These are phyloP conservation scores for Globisporangium viniferum DNA, from an alignment of 352 stramenopile genomes.

Conservation along the genomic window DNA sequence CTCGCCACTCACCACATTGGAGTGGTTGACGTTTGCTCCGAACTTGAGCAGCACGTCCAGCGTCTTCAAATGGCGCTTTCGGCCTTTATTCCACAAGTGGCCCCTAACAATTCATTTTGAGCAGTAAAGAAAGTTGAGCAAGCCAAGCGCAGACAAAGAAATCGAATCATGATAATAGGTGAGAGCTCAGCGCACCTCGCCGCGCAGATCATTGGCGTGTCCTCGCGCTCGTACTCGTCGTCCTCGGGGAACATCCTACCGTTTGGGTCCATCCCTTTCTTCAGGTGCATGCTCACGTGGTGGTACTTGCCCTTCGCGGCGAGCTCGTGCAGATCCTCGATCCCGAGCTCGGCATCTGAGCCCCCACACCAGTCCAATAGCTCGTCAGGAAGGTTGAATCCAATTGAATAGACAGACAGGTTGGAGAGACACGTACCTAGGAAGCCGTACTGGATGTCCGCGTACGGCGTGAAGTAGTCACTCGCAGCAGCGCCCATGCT, in stretches of 20 bases:
- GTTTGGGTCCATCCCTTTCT: slow-evolving; percentile 64
- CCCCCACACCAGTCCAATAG: not conserved
- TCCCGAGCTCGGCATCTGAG: slow-evolving; percentile 46
- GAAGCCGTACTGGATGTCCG: slow-evolving; percentile 56
- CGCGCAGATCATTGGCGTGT: slow-evolving; percentile 59
- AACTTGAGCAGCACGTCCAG: slow-evolving; percentile 52
- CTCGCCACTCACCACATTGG: slow-evolving; percentile 34
- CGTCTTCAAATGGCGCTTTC: slow-evolving; percentile 50
- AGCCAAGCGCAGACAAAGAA: not conserved
- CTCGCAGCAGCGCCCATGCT: slow-evolving; percentile 52
- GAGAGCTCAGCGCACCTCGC: slow-evolving; percentile 28
- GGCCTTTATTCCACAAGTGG: slow-evolving; percentile 36
- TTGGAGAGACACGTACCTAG: slow-evolving; percentile 17
- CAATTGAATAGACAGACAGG: not conserved
- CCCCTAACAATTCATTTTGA: slow-evolving; percentile 22
- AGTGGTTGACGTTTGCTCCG: slow-evolving; percentile 48
- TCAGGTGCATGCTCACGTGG: slow-evolving; percentile 41
- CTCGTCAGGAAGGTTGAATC: not conserved
- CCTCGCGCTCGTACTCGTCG: slow-evolving; percentile 44
- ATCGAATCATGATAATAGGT: not conserved
- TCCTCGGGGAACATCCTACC: slow-evolving; percentile 31
- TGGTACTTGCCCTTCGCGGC: slow-evolving; percentile 42
- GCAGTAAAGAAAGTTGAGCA: not conserved
- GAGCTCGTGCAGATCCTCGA: slow-evolving; percentile 46
- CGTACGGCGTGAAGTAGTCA: slow-evolving; percentile 51